Base-by-base conservation (phyloP, 2,329 filamentous ascomycete species). In the Fusarium sp. region DNA sequence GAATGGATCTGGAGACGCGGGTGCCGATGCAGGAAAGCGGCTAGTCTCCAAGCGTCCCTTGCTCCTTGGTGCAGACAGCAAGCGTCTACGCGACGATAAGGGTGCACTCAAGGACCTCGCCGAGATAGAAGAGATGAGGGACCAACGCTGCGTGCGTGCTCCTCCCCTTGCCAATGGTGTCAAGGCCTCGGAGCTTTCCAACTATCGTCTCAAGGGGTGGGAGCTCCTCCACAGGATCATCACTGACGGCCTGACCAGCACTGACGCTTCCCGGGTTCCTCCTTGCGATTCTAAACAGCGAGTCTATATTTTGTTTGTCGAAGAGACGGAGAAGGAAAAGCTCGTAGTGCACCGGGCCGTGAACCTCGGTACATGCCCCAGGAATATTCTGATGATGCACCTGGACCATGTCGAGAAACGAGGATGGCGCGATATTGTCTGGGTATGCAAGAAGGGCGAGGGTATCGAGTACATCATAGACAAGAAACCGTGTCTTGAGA, bases 371-470 rank as follows among this genome's bases (percentile, higher is more conserved):
- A 60, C 57, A 14, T 72, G 72, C 35, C 63, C 70, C 20, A 55
- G 31, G 58, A 36, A 16, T 5, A 66, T 75, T 16, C 62, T 75
- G 27, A 31, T 67, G 20, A 66, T 49, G 31, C 61, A 72, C 22
- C 53, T 80, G 62, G 12, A 42, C 5, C 20, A 27, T 24, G 44
- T 77, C 9, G 74, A 74, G 55, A 51, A 57, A 14, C 49, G 71
- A 17, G 67, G 70, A 16, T 80, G 77, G 76, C 38, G 63, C 11
- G 78, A 80, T 31, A 40, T 79, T 12, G 59, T 81, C 12, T 79
- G 79, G 73, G 63, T 81, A n/a, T 42, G 66, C 4, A 61, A 64
- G 24, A 53, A 63, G 20, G 63, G 42, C 7, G 62, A 73, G 9
- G 20, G 63, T 12, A n/a, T 78, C 17, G 70, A 74, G 20, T 67